These are phyloP conservation scores for Cicer pinnatifidum DNA, from an alignment of 306 rosid genomes.

Conservation along the genomic window DNA sequence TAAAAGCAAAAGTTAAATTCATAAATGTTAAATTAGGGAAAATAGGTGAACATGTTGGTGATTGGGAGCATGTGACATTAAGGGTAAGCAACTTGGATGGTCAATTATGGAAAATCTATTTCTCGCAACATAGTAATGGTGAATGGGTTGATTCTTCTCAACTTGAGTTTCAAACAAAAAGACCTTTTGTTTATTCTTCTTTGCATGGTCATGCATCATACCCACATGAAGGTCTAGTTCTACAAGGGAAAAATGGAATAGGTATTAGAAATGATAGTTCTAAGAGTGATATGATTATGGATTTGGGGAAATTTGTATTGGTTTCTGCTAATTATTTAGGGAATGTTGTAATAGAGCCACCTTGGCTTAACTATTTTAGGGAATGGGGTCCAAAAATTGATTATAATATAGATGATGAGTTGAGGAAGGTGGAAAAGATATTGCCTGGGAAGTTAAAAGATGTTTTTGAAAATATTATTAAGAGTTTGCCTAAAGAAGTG, in stretches of 20 bases:
- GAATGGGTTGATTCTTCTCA: conserved; percentile 69
- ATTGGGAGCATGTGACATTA: conserved; percentile 80
- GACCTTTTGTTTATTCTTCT: conserved; percentile 62
- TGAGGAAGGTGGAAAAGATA: conserved; percentile 47
- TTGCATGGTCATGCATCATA: conserved; percentile 76
- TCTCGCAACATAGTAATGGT: conserved; percentile 71
- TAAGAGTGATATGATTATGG: conserved; percentile 49
- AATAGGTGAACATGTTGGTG: conserved; percentile 79
- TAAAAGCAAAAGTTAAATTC: conserved; percentile 62
- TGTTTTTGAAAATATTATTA: conserved; percentile 40
- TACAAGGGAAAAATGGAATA: conserved; percentile 56
- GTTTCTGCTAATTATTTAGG: conserved; percentile 65
- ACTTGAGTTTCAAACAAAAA: conserved; percentile 55
- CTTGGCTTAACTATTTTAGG: conserved; percentile 68
- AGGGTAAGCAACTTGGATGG: conserved; percentile 77
- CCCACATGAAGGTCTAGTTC: conserved; percentile 60
- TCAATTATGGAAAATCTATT: conserved; percentile 54
- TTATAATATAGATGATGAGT: conserved; percentile 50
- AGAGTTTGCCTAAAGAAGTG: conserved; percentile 60
- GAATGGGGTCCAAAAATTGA: conserved; percentile 75
- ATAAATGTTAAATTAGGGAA: conserved; percentile 57
- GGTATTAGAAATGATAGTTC: conserved; percentile 73
- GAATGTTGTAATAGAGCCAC: conserved; percentile 53
- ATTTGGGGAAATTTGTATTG: conserved; percentile 48
- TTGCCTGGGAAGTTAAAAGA: conserved; percentile 55